Evolutionary conservation across 1,284 basidiomycete species (phyloP).

Genomic region (Rhodotorula mucilaginosa): DNA sequence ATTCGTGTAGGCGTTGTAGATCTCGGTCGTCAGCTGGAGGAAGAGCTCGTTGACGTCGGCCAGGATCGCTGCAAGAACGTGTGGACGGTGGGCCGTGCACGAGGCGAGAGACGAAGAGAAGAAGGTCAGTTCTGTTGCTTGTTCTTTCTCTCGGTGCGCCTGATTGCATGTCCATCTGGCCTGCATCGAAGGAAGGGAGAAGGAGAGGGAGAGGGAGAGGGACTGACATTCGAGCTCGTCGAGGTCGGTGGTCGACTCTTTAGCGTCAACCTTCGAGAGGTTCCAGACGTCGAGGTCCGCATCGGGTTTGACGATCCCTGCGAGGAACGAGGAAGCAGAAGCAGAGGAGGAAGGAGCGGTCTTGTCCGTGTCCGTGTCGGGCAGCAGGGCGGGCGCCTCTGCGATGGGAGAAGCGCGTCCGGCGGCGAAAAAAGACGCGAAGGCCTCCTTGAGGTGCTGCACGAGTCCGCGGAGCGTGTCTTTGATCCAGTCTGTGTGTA

Average conservation of each 20-base stretch:
- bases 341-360: no score
- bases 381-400: neutral
- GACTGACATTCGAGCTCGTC: constrained; percentile 7
- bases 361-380: neutral
- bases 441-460: neutral
- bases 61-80: neutral
- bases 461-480: neutral
- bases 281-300: neutral
- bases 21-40: no score
- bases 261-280: neutral
- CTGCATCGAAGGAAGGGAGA: no score
- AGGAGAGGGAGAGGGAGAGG: no score
- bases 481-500: neutral
- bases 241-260: neutral
- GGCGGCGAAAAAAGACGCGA: neutral
- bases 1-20: neutral
- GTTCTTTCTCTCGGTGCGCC: neutral
- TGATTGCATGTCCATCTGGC: no score
- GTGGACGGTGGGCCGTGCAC: neutral
- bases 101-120: no score
- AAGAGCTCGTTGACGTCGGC: neutral
- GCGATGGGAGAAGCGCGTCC: neutral
- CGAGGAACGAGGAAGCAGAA: neutral
- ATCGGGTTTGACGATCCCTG: neutral
- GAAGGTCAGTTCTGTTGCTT: neutral